phyloP scores from a whole-genome alignment of 148 eudicot species.

The Amaranthus palmeri region DNA sequence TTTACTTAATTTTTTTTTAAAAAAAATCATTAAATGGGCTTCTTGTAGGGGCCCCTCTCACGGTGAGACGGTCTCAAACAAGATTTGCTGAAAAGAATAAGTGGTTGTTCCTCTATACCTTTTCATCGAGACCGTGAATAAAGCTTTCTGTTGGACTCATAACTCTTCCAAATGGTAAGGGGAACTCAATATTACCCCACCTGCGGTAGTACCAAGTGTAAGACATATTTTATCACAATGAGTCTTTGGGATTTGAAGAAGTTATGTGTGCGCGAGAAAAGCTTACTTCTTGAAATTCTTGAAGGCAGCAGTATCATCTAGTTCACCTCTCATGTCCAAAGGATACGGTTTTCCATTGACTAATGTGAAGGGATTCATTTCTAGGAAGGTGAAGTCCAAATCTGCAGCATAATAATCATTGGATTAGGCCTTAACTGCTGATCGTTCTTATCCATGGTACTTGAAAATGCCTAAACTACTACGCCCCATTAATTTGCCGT shows the following conservation, averaged over 20 bases:
- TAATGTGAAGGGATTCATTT: slow-evolving; percentile 96
- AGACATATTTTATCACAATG: background rate
- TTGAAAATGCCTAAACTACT: no score
- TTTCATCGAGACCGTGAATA: slow-evolving; percentile 89
- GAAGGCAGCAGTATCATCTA: slow-evolving; percentile 90
- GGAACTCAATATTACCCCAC: slow-evolving; percentile 91
- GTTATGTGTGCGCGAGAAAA: background rate
- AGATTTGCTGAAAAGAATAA: no score
- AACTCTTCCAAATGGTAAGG: slow-evolving; percentile 98
- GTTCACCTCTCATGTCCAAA: slow-evolving; percentile 97
- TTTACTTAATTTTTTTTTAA: no score
- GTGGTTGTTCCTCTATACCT: slow-evolving; percentile 40
- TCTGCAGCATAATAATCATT: slow-evolving; percentile 34
- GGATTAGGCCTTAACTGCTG: background rate
- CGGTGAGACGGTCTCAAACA: no score
- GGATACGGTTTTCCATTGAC: slow-evolving; percentile 96
- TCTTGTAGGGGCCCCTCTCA: no score
- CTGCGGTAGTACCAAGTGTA: slow-evolving; percentile 28
- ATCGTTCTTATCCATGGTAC: no score
- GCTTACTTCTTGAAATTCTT: slow-evolving; percentile 46
- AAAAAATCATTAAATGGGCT: no score
- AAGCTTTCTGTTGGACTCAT: slow-evolving; percentile 92
- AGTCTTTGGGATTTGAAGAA: background rate
- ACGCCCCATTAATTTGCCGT: no score
- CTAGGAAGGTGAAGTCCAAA: slow-evolving; percentile 91